These are phyloP conservation scores for Claviceps capensis DNA, from an alignment of 2,329 filamentous ascomycete species.

Conservation along the genomic window DNA sequence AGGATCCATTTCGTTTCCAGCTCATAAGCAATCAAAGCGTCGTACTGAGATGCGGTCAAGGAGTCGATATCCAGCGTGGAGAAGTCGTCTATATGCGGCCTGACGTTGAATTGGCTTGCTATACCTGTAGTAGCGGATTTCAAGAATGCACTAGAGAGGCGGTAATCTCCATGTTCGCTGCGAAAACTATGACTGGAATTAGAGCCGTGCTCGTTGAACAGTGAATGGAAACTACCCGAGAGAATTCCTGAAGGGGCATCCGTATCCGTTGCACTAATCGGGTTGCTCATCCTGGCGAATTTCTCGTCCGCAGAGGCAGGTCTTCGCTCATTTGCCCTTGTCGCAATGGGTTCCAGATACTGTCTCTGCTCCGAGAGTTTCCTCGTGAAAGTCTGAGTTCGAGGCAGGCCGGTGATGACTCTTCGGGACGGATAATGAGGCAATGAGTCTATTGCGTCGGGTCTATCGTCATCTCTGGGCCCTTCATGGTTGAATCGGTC, in stretches of 20 bases:
- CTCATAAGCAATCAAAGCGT: slow-evolving; percentile 60
- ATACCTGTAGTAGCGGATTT: background rate
- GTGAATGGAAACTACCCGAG: slow-evolving; percentile 22
- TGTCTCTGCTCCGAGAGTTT: slow-evolving; percentile 71
- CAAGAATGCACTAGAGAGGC: background rate
- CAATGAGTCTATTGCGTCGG: background rate
- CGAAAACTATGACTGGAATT: background rate
- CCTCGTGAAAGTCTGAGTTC: slow-evolving; percentile 65
- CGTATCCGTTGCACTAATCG: slow-evolving; percentile 13
- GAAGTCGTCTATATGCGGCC: slow-evolving; percentile 16
- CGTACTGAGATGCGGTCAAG: slow-evolving; percentile 40
- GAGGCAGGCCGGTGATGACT: slow-evolving; percentile 67
- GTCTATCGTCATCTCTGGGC: background rate
- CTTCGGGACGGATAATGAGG: slow-evolving; percentile 25
- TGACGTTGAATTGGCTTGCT: slow-evolving; percentile 7
- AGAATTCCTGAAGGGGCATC: slow-evolving; percentile 35
- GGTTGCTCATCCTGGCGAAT: background rate
- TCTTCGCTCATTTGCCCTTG: slow-evolving; percentile 53
- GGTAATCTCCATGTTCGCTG: background rate
- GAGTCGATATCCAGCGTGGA: slow-evolving; percentile 30
- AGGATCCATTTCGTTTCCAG: slow-evolving; percentile 86
- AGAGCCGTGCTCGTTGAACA: background rate
- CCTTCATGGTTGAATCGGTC: background rate
- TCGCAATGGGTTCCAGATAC: slow-evolving; percentile 52
- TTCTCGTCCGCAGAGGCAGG: slow-evolving; percentile 52